Evolutionary conservation across 164 flowering plant genomes (phyloP).

Genomic region (Nymphaea colorata): DNA sequence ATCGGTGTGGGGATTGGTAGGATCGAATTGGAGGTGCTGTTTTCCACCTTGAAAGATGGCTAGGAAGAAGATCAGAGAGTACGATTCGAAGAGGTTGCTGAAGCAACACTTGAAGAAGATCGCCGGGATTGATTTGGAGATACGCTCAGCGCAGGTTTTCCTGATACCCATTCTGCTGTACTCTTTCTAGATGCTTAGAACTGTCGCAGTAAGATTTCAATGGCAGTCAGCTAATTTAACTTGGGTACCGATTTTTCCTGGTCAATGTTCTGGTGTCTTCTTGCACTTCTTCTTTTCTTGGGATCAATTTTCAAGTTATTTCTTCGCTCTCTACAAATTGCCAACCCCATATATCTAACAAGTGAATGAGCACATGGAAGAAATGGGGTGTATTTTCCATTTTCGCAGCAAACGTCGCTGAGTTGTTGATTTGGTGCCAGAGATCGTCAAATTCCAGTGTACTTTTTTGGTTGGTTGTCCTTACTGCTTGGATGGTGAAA

Average conservation of each 20-base stretch:
- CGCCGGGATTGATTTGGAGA: constrained; percentile 36
- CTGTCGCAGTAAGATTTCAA: too few species aligned
- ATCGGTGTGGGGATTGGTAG: background rate
- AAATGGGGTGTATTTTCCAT: too few species aligned
- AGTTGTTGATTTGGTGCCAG: background rate
- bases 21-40: background rate
- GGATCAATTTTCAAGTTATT: too few species aligned
- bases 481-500: background rate
- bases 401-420: background rate
- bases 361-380: too few species aligned
- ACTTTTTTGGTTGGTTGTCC: constrained; percentile 11
- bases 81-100: constrained; percentile 63
- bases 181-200: too few species aligned
- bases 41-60: constrained; percentile 26
- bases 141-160: constrained; percentile 52
- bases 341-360: too few species aligned
- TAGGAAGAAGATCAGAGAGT: constrained; percentile 78
- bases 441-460: background rate
- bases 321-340: too few species aligned
- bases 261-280: too few species aligned
- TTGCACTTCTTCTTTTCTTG: too few species aligned
- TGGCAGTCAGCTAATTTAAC: background rate
- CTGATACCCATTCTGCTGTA: background rate
- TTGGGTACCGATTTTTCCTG: background rate
- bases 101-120: constrained; percentile 58